phyloP scores from a whole-genome alignment of 345 rosid genomes.

The Eucalyptus sideroxylon region DNA sequence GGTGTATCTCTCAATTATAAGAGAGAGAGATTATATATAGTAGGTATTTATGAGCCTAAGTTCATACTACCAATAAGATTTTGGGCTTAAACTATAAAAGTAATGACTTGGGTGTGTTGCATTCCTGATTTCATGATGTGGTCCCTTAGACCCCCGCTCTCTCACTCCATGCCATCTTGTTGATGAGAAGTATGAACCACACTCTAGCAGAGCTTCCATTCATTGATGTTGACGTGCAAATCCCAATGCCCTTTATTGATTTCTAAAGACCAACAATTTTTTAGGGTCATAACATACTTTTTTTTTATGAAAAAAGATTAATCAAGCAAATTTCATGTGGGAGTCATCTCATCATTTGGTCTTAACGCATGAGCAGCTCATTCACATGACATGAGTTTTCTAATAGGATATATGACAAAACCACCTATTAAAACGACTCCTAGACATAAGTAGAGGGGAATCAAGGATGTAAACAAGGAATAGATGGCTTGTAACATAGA shows the following conservation, averaged over 20 bases:
- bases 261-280: neutral
- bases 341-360: neutral
- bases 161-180: too few relatives aligned
- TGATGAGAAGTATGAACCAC: too few relatives aligned
- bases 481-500: neutral
- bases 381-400: neutral
- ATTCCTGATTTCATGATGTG: too few relatives aligned
- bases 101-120: fast-evolving
- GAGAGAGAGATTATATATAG: too few relatives aligned
- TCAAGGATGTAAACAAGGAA: neutral
- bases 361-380: neutral
- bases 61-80: too few relatives aligned
- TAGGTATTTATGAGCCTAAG: too few relatives aligned
- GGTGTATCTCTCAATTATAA: too few relatives aligned
- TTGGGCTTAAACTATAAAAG: too few relatives aligned
- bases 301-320: neutral
- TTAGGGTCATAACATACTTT: neutral
- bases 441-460: neutral
- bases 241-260: neutral
- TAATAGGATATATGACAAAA: neutral
- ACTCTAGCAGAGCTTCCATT: neutral
- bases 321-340: neutral
- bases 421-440: neutral
- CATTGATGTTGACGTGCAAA: neutral
- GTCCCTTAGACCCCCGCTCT: too few relatives aligned